Base-by-base conservation (phyloP, 1,284 basidiomycete species). In the Ceratobasidium sp. region DNA sequence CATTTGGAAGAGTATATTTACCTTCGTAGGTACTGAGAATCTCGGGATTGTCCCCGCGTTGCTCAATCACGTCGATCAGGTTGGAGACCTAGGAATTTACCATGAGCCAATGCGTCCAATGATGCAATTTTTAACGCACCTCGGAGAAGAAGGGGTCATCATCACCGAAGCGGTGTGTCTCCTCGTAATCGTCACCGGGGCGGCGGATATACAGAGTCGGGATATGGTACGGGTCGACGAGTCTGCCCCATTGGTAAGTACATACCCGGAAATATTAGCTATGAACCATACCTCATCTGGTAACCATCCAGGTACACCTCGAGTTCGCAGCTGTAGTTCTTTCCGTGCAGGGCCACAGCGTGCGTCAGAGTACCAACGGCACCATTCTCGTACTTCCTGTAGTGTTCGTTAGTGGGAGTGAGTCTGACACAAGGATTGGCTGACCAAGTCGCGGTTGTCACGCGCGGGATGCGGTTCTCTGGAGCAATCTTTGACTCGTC, bases 71-170 rank as follows among this genome's bases (percentile, higher is more conserved):
- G 84, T 96, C 94, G 79, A 96, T 93, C 83, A 94, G 89, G 84
- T 93, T 93, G 60, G 94, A 94, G 60, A 96, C 90, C 87, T 87
- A 75, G 27, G 12, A 74, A 48, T 4, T 14, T 55, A 33, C 35
- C 50, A 33, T 52, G 18, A 44, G 8, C 2, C 30, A 10, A 50
- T 2, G 33, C 35, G 57, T 35, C 79, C 20, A 77, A 10, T 46
- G n/a, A 7, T 4, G 48, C 5, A 35, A 30, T n/a, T 55, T 55
- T 3, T 23, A 59, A 79, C 82, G 27, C 79, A 83, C 86, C 85
- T 96, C 94, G 33, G 94, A 94, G 88, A 96, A 95, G 90, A 96
- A 96, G 16, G 95, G 94, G 83, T 97, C 95, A 82, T 97, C 96
- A 79, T 96, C 94, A 2, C 89, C 89, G 87, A 94, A 96, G 69